phyloP scores from a whole-genome alignment of 106 monocot genomes.

The Dioscorea zingiberensis region DNA sequence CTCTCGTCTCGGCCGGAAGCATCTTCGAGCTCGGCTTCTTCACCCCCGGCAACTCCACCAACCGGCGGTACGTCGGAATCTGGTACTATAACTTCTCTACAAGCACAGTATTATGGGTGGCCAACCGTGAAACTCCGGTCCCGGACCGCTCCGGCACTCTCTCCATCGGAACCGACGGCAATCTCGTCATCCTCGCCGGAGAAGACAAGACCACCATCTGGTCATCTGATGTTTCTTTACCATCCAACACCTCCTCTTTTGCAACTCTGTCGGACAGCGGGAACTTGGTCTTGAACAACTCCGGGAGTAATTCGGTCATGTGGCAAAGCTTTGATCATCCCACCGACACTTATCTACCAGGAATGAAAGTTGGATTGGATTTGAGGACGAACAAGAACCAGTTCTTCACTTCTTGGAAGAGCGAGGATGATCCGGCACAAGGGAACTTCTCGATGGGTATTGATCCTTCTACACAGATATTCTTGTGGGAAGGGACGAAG shows the following conservation, averaged over 20 bases:
- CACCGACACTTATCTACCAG: conserved; percentile 27
- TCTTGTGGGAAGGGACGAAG: conserved; percentile 15
- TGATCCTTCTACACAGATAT: conserved; percentile 15
- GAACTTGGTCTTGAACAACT: conserved; percentile 20
- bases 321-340: conserved; percentile 46
- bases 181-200: conserved; percentile 24
- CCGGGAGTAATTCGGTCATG: background rate
- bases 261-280: conserved; percentile 20
- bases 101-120: conserved; percentile 44
- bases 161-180: conserved; percentile 12
- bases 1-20: conserved; percentile 25
- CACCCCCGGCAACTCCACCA: conserved; percentile 7
- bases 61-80: conserved; percentile 45
- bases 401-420: conserved; percentile 15
- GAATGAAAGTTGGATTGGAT: conserved; percentile 14
- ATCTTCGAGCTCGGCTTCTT: conserved; percentile 64
- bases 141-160: conserved; percentile 13
- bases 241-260: conserved; percentile 7
- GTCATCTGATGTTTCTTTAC: conserved; percentile 16
- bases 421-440: conserved; percentile 5
- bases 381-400: background rate
- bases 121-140: conserved; percentile 43
- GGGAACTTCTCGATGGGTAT: conserved; percentile 15
- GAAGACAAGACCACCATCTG: conserved; percentile 9
- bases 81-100: conserved; percentile 37